Evolutionary conservation across 257 asterid genomes (phyloP), one percentile per base, ranked within the genome.

Genomic region (Cordia subcordata): DNA sequence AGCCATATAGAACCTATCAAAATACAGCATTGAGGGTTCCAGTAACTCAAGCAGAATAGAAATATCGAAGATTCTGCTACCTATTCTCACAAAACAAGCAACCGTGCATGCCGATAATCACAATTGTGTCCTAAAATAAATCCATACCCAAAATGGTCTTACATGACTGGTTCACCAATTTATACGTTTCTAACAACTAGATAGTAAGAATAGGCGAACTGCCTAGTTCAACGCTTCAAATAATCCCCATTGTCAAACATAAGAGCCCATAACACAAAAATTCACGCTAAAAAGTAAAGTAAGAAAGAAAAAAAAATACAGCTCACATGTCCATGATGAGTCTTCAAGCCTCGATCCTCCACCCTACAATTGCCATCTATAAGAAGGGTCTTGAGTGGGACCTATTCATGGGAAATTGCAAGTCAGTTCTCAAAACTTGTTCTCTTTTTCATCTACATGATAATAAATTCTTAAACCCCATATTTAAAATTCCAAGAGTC

Each of bases 321-420:
- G 58, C 95, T 83, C 76, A 90, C 97, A 65, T 83, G 97, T 72
- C 94, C 97, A 70, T 90, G 96, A 60, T 90, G 97, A 57, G 94
- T 82, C 88, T 90, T 87, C 75, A 90, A 76, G 66, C 96, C 96
- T 67, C 94, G 85, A 46, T 87, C 97, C 79, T 90, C 97, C 86
- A 90, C 97, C 63, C 97, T 82, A 64, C 92, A 90, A 74, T 90
- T 90, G 46, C 96, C 93, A 75, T 90, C 97, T 20, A 87, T 79
- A 64, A 78, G 78, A 76, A 90, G 88, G 57, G 94, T 79, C 85
- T 83, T 87, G 76, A 83, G 80, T 33, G 96, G 97, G 58, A 87
- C 82, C 97, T 91, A 68, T 61, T 45, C 62, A 73, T 49, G 60
- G 20, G 44, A 55, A 71, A 55, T 10, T 22, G 42, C 58, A 64